A percentile compares a stretch with the other conserved stretches of the same genome.
Conservation (phyloP, 345 rosid genomes). For the Durio zibethinus region DNA sequence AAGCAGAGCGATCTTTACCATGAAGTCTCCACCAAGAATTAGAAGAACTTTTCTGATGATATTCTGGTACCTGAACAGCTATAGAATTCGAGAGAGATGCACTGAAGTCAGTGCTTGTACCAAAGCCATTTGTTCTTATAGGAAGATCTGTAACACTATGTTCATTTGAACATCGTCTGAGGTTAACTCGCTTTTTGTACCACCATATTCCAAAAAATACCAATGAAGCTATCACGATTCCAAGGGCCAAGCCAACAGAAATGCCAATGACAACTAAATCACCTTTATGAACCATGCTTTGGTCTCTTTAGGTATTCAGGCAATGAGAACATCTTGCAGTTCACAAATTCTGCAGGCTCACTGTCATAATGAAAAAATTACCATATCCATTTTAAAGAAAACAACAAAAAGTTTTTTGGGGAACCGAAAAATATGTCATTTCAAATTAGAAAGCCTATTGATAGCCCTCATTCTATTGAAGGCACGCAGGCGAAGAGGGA, state of each 20-base stretch:
- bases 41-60: conserved; percentile 39
- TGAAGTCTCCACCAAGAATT: conserved; percentile 58
- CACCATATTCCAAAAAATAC: conserved; percentile 60
- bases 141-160: conserved; percentile 58
- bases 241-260: conserved; percentile 78
- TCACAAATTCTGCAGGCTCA: background rate
- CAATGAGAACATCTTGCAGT: conserved; percentile 46
- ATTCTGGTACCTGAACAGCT: conserved; percentile 26
- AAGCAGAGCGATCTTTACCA: conserved; percentile 59
- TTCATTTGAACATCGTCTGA: conserved; percentile 46
- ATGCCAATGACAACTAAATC: conserved; percentile 62
- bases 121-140: conserved; percentile 65
- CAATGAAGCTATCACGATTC: conserved; percentile 65
- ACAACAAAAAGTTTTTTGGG: background rate
- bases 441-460: background rate
- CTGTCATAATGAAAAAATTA: background rate
- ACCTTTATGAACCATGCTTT: conserved; percentile 47
- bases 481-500: background rate
- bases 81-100: conserved; percentile 46
- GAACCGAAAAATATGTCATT: no score
- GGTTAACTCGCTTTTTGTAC: conserved; percentile 55
- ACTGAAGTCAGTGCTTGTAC: conserved; percentile 67
- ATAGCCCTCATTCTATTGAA: background rate
- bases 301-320: conserved; percentile 32
- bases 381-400: background rate